Evolutionary conservation across 108 stramenopile genomes (phyloP).

Genomic region (Schizochytrium sp.): DNA sequence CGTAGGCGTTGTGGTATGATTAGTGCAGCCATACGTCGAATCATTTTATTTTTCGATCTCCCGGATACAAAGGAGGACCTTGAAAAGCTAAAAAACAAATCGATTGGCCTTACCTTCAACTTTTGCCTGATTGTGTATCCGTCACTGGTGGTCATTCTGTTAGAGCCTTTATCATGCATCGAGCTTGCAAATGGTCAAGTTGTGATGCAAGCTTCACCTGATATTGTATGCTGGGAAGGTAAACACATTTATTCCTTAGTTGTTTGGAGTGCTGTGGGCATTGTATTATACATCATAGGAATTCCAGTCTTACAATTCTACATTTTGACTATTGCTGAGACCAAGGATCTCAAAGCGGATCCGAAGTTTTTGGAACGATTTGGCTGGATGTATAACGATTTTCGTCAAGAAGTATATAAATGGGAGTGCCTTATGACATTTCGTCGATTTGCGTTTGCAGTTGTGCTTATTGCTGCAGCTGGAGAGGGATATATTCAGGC

Average conservation of each 20-base stretch:
- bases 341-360: slow-evolving; percentile 9
- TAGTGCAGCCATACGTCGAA: background rate
- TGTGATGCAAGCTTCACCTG: slow-evolving; percentile 28
- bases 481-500: slow-evolving; percentile 31
- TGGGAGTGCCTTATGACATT: slow-evolving; percentile 35
- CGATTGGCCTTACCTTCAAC: slow-evolving; percentile 13
- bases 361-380: slow-evolving; percentile 16
- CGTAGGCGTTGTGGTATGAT: background rate
- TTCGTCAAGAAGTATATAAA: slow-evolving; percentile 22
- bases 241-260: slow-evolving; percentile 6
- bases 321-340: background rate
- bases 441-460: slow-evolving; percentile 7
- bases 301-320: background rate
- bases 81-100: background rate
- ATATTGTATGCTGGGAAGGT: slow-evolving; percentile 21
- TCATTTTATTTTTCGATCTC: background rate
- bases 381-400: slow-evolving; percentile 36
- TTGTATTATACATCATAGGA: slow-evolving; percentile 12
- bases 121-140: slow-evolving; percentile 29
- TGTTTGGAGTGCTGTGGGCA: slow-evolving; percentile 17
- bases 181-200: background rate
- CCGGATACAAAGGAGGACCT: slow-evolving; percentile 24
- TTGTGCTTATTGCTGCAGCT: background rate
- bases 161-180: slow-evolving; percentile 19
- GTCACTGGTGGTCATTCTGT: slow-evolving; percentile 13